phyloP scores from a whole-genome alignment of 1,139 yeast genomes.

The Blastobotrys raffinosifermentans region DNA sequence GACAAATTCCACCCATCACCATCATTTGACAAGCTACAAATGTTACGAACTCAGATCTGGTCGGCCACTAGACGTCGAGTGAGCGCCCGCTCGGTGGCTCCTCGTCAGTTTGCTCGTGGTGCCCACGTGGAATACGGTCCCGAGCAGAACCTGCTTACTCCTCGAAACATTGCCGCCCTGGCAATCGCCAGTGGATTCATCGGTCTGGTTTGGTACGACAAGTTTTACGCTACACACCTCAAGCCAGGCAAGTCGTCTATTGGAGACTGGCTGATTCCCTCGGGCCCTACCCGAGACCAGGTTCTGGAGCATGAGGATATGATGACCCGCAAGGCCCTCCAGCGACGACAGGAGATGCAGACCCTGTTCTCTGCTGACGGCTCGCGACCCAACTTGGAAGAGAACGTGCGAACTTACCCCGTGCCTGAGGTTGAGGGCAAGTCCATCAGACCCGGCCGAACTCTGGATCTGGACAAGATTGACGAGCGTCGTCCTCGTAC shows the following conservation, averaged over 20 bases:
- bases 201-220: constrained; percentile 25
- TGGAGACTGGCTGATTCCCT: constrained; percentile 26
- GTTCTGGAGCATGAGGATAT: constrained; percentile 17
- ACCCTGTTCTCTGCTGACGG: constrained; percentile 18
- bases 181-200: constrained; percentile 21
- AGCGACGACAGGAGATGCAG: constrained; percentile 17
- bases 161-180: constrained; percentile 16
- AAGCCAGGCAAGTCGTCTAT: constrained; percentile 21
- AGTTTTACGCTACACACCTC: constrained; percentile 17
- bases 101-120: constrained; percentile 13
- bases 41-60: too few relatives aligned
- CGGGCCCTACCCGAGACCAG: constrained; percentile 14
- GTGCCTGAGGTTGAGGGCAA: constrained; percentile 21
- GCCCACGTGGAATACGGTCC: constrained; percentile 19
- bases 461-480: constrained; percentile 19
- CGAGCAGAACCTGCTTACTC: constrained; percentile 14
- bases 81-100: constrained; percentile 5
- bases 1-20: too few relatives aligned
- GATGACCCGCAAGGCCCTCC: constrained; percentile 12
- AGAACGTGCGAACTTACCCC: constrained; percentile 19
- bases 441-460: constrained; percentile 24
- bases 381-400: constrained; percentile 17
- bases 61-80: too few relatives aligned
- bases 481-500: constrained; percentile 23
- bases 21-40: too few relatives aligned